Conservation (phyloP, 2,329 filamentous ascomycete species). For the Nothophaeocryptopus gaeumannii region DNA sequence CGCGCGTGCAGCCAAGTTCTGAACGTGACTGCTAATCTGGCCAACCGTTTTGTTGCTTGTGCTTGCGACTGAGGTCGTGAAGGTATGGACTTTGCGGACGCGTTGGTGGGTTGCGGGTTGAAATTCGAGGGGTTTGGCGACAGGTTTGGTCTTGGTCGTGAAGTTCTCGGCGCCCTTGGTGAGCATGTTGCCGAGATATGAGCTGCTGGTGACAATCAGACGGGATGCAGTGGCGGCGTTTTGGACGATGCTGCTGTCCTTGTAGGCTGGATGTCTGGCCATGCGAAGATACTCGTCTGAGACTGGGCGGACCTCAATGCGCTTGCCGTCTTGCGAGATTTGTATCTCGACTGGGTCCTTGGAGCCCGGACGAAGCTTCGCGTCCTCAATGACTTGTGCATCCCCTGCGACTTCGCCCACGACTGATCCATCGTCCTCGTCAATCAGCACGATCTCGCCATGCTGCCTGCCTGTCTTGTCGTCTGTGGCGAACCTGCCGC, state of each 20-base stretch:
- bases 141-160: slow-evolving; percentile 74
- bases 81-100: slow-evolving; percentile 84
- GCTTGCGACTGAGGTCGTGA: slow-evolving; percentile 74
- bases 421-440: slow-evolving; percentile 94
- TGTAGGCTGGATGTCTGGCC: slow-evolving; percentile 85
- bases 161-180: slow-evolving; percentile 76
- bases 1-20: slow-evolving; percentile 80
- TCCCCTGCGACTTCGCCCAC: slow-evolving; percentile 86
- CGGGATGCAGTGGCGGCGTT: slow-evolving; percentile 85
- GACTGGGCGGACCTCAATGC: slow-evolving; percentile 66
- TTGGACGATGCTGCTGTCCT: slow-evolving; percentile 79
- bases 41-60: slow-evolving; percentile 84
- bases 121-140: slow-evolving; percentile 80
- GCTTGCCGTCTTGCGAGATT: slow-evolving; percentile 66
- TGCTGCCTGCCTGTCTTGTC: slow-evolving; percentile 35
- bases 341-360: slow-evolving; percentile 85
- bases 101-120: slow-evolving; percentile 77
- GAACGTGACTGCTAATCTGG: slow-evolving; percentile 76
- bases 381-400: slow-evolving; percentile 75
- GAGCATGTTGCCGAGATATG: slow-evolving; percentile 73
- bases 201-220: slow-evolving; percentile 83
- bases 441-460: slow-evolving; percentile 85
- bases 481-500: slow-evolving; percentile 61
- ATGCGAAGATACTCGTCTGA: slow-evolving; percentile 70
- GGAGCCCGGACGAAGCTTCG: slow-evolving; percentile 74